These are phyloP conservation scores for Mycena vulgaris DNA, from an alignment of 768 basidiomycete species.

Conservation along the genomic window DNA sequence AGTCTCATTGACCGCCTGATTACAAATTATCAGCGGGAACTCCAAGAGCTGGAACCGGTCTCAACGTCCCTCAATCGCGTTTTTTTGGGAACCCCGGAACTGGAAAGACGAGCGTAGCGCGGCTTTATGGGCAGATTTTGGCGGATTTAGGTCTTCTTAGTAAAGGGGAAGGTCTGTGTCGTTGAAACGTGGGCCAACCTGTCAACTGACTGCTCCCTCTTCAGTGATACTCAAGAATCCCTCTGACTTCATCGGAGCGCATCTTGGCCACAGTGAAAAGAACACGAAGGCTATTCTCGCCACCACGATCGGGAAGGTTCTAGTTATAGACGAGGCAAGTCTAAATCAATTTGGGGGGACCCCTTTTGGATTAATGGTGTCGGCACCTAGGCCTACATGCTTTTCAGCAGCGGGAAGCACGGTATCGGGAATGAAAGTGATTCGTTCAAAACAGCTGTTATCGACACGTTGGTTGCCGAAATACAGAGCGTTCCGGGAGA, in stretches of 20 bases:
- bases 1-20: conserved; percentile 63
- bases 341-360: neutral
- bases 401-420: conserved; percentile 60
- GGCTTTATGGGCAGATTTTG: conserved; percentile 75
- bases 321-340: conserved; percentile 78
- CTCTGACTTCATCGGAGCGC: conserved; percentile 72
- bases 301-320: conserved; percentile 72
- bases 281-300: conserved; percentile 76
- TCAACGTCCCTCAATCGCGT: conserved; percentile 72
- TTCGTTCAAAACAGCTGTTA: conserved; percentile 75
- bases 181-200: neutral
- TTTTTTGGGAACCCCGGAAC: conserved; percentile 81
- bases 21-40: conserved; percentile 72
- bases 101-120: conserved; percentile 80
- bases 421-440: conserved; percentile 53
- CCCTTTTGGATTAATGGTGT: neutral
- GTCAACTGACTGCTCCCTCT: neutral
- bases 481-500: conserved; percentile 79
- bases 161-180: conserved; percentile 74
- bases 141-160: conserved; percentile 74
- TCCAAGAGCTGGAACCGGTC: conserved; percentile 67
- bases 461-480: conserved; percentile 83
- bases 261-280: conserved; percentile 71
- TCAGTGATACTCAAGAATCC: conserved; percentile 78
- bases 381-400: conserved; percentile 71